phyloP scores from a whole-genome alignment of 1,284 basidiomycete species.

The Trametes hirsuta region DNA sequence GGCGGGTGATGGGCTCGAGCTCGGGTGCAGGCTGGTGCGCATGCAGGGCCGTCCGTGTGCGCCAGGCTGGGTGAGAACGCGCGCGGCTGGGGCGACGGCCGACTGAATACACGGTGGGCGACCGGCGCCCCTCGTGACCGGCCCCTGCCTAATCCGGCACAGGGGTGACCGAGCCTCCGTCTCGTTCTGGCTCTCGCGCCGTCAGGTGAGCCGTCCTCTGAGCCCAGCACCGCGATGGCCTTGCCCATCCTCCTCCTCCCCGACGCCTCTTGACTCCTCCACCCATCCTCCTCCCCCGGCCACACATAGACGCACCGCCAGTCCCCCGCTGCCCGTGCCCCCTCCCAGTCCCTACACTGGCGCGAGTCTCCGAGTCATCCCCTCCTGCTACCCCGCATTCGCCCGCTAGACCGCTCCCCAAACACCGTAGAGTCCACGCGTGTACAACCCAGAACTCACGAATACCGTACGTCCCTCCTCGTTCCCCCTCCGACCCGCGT shows the following conservation, averaged over 20 bases:
- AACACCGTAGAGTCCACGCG: conserved; percentile 28
- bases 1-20: not conserved
- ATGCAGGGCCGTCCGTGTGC: conserved; percentile 8
- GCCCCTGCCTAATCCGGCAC: conserved; percentile 24
- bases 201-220: conserved; percentile 24
- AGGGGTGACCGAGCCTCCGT: conserved; percentile 28
- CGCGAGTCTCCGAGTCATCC: conserved; percentile 12
- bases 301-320: conserved; percentile 23
- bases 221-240: conserved; percentile 22
- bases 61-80: conserved; percentile 13
- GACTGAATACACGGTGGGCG: conserved; percentile 21
- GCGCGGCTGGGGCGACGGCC: too few species aligned
- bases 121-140: conserved; percentile 27
- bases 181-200: conserved; percentile 22
- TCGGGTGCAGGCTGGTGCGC: not conserved
- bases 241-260: conserved; percentile 13
- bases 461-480: conserved; percentile 19
- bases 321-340: conserved; percentile 12
- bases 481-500: conserved; percentile 1
- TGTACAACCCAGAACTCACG: conserved; percentile 28
- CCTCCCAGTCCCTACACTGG: conserved; percentile 11
- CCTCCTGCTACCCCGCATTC: conserved; percentile 22
- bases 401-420: conserved; percentile 28
- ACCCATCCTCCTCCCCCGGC: conserved; percentile 11
- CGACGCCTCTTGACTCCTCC: conserved; percentile 1